phyloP scores from a whole-genome alignment of 108 stramenopile genomes.

The Discostella stelligeroides region DNA sequence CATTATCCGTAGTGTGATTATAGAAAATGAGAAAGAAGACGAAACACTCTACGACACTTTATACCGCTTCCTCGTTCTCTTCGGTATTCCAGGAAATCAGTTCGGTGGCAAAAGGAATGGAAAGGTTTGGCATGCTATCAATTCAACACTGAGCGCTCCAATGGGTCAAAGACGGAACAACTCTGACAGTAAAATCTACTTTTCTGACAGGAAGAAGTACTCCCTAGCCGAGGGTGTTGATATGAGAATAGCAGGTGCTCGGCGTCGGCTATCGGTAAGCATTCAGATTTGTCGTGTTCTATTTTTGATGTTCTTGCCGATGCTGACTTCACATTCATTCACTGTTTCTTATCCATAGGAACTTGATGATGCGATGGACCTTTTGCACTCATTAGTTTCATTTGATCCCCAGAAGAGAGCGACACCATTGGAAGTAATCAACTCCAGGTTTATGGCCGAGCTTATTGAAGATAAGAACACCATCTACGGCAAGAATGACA shows the following conservation, averaged over 20 bases:
- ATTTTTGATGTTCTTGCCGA: neutral
- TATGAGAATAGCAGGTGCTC: slow-evolving; percentile 63
- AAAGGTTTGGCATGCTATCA: slow-evolving; percentile 78
- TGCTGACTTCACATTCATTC: neutral
- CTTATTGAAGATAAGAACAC: slow-evolving; percentile 57
- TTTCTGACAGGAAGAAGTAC: slow-evolving; percentile 60
- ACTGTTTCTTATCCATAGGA: slow-evolving; percentile 21
- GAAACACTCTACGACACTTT: slow-evolving; percentile 91
- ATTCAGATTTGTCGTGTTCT: neutral
- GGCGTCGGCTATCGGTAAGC: slow-evolving; percentile 49
- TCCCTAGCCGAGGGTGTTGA: slow-evolving; percentile 68
- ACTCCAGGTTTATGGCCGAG: slow-evolving; percentile 73
- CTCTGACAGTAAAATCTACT: slow-evolving; percentile 52
- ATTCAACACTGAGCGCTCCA: slow-evolving; percentile 18
- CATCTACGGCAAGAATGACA: slow-evolving; percentile 33
- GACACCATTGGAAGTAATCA: slow-evolving; percentile 74
- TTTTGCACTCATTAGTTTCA: slow-evolving; percentile 62
- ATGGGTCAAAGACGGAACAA: slow-evolving; percentile 14
- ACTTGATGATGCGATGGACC: slow-evolving; percentile 85
- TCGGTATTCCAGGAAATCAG: slow-evolving; percentile 77
- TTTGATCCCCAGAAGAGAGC: slow-evolving; percentile 73
- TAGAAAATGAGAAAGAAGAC: slow-evolving; percentile 80
- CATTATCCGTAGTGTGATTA: slow-evolving; percentile 76
- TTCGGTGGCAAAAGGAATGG: slow-evolving; percentile 42
- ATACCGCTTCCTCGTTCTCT: slow-evolving; percentile 92